Evolutionary conservation across 1,284 basidiomycete genomes (phyloP), one percentile per base, ranked within the genome.

Genomic region (Coniophora puteana): DNA sequence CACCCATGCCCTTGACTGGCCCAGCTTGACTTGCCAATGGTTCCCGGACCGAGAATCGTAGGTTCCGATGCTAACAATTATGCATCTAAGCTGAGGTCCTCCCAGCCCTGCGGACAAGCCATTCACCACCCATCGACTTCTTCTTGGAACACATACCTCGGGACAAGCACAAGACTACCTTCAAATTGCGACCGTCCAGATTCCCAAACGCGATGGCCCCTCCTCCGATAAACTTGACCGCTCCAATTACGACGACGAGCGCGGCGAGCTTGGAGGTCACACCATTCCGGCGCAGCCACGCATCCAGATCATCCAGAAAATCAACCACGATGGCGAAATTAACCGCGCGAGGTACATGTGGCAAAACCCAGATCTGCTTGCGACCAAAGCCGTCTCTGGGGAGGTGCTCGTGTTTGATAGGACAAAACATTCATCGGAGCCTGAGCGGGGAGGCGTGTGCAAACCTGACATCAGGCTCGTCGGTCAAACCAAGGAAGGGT

Each of bases 321-420:
- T 99, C 69, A 94, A 94, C 62, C 96, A 99, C 64, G 79, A 81
- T 8, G 93, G 93, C 37, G 96, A 99, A 64, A 92, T 99, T 55
- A 99, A 99, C 66, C 74, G 94, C 27, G 96, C 96, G 43, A 78
- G 96, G 33, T 99, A 99, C 65, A 98, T 97, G 91, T 96, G 96
- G 12, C 95, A 98, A 66, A 99, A 99, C 59, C 89, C 92, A 5
- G 92, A 99, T 65, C 65, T 99, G 51, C 91, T 99, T 50, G 96
- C 96, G 2, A 99, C 95, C 8, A 95, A 98, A 56, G 74, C 93
- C 8, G 80, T 95, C 7, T 81, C 78, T 5, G 96, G 96, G 12
- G 90, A 95, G 51, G 92, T 97, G 8, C 76, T 89, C 50, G 70
- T 99, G 26, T 99, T 99, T 65, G 96, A 99, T 67, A 72, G 96